phyloP scores from a whole-genome alignment of 768 basidiomycete genomes.

The Psilocybe sp. region DNA sequence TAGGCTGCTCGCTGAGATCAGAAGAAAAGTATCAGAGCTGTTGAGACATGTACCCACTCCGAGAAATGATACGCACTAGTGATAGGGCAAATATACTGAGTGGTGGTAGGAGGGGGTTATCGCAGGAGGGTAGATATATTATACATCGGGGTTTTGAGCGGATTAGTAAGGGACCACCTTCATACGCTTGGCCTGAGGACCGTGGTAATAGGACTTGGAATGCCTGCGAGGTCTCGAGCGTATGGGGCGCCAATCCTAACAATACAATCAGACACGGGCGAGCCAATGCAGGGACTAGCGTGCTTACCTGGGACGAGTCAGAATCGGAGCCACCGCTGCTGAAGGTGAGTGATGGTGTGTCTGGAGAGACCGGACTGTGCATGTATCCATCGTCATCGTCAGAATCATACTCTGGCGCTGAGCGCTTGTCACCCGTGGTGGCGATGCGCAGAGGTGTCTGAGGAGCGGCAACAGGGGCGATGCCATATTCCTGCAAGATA shows the following conservation, averaged over 20 bases:
- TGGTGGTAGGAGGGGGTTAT: too few relatives aligned
- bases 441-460: constrained; percentile 1
- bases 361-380: constrained; percentile 10
- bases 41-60: too few relatives aligned
- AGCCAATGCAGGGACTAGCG: background rate
- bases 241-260: constrained; percentile 12
- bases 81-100: too few relatives aligned
- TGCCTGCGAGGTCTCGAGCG: constrained; percentile 14
- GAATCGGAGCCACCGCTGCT: constrained; percentile 20
- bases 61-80: too few relatives aligned
- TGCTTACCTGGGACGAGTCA: constrained; percentile 20
- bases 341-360: constrained; percentile 13
- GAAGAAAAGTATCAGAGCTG: too few relatives aligned
- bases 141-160: too few relatives aligned
- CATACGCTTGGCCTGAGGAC: constrained; percentile 17
- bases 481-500: constrained; percentile 16
- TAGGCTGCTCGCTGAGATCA: too few relatives aligned
- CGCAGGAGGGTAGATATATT: too few relatives aligned
- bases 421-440: constrained; percentile 19
- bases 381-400: constrained; percentile 14
- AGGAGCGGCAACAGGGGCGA: constrained; percentile 19
- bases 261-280: background rate
- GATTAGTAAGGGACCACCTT: background rate
- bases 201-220: constrained; percentile 11
- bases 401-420: constrained; percentile 19